These are phyloP conservation scores for Eugenia klotzschiana DNA, from an alignment of 441 rosid genomes.

Conservation along the genomic window DNA sequence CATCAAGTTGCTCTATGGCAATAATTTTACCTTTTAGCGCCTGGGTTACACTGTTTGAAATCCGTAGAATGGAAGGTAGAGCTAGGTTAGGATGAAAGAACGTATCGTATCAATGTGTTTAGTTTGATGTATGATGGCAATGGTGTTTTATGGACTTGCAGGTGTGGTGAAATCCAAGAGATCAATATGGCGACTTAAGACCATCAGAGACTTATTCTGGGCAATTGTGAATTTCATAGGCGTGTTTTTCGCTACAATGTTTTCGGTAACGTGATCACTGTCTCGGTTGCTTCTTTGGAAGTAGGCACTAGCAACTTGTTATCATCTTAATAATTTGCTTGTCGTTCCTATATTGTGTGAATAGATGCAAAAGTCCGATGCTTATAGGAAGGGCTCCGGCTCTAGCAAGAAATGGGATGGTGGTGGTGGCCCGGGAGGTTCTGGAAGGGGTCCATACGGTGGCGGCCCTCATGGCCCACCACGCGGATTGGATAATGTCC, in stretches of 20 bases:
- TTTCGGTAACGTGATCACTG: conserved; percentile 37
- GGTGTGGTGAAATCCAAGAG: conserved; percentile 65
- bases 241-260: conserved; percentile 68
- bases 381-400: conserved; percentile 51
- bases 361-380: conserved; percentile 79
- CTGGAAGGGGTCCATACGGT: conserved; percentile 68
- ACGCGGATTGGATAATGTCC: conserved; percentile 66
- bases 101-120: background rate
- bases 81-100: background rate
- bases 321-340: background rate
- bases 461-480: conserved; percentile 50
- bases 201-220: conserved; percentile 70
- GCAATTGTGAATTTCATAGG: conserved; percentile 52
- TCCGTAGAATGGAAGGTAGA: background rate
- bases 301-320: background rate
- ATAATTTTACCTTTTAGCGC: background rate
- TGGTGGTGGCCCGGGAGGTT: conserved; percentile 52
- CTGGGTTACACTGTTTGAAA: background rate
- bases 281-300: background rate
- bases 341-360: background rate
- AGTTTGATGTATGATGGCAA: background rate
- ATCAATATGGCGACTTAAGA: conserved; percentile 69
- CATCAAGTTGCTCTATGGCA: background rate
- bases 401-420: conserved; percentile 85
- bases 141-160: background rate